Evolutionary conservation across 2,329 filamentous ascomycete species (phyloP).

Genomic region (Cladophialophora chaetospira): DNA sequence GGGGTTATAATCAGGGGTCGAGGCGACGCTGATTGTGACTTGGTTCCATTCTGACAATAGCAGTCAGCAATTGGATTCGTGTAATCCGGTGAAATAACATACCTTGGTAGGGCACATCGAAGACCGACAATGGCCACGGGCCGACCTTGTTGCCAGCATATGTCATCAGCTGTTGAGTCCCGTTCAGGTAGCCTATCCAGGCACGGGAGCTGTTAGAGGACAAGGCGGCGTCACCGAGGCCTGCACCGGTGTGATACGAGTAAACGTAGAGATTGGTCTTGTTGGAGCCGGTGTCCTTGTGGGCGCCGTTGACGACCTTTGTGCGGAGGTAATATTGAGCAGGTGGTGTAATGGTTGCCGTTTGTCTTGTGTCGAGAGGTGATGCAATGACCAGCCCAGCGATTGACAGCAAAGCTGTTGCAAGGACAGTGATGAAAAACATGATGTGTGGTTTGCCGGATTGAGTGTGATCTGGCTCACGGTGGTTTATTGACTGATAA

Average conservation of each 20-base stretch:
- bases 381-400: conserved; percentile 14
- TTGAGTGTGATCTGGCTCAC: not conserved
- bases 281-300: conserved; percentile 29
- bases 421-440: conserved; percentile 21
- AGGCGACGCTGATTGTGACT: conserved; percentile 31
- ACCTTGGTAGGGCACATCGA: conserved; percentile 29
- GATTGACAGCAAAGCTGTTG: conserved; percentile 17
- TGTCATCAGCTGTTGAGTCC: conserved; percentile 28
- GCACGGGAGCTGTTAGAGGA: conserved; percentile 24
- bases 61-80: conserved; percentile 10
- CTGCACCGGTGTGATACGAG: conserved; percentile 34
- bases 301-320: conserved; percentile 24
- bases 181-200: conserved; percentile 31
- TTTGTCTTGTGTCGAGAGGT: conserved; percentile 24
- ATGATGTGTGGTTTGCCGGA: conserved; percentile 18
- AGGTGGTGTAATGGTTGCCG: conserved; percentile 23
- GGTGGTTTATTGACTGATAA: not conserved
- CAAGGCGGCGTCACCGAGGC: conserved; percentile 29
- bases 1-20: not conserved
- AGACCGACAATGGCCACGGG: conserved; percentile 28
- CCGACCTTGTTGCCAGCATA: conserved; percentile 27
- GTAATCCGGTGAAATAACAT: conserved; percentile 4
- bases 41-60: conserved; percentile 22
- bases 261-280: conserved; percentile 31
- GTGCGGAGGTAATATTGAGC: conserved; percentile 30